Percentiles rank a stretch among this genome's conserved stretches.
Evolutionary conservation across 2,329 filamentous ascomycete species (phyloP).

Genomic region (Phaeosphaeriaceae sp.): DNA sequence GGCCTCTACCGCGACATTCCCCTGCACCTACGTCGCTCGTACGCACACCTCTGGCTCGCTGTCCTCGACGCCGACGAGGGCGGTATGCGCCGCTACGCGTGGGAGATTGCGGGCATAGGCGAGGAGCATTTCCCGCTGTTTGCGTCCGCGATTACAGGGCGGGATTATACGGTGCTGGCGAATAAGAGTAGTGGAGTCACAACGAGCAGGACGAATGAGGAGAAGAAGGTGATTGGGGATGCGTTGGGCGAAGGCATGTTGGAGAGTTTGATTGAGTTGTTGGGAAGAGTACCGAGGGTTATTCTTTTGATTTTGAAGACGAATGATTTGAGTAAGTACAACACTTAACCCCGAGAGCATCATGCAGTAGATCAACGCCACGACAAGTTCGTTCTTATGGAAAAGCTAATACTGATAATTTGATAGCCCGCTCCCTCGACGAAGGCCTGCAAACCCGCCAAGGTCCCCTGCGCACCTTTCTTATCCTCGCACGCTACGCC

Average conservation of each 20-base stretch:
- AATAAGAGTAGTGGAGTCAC: slow-evolving; percentile 57
- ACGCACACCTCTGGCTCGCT: slow-evolving; percentile 97
- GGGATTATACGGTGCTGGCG: slow-evolving; percentile 81
- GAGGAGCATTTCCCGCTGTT: slow-evolving; percentile 95
- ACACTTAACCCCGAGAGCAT: no score
- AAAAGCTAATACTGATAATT: no score
- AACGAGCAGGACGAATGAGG: slow-evolving; percentile 68
- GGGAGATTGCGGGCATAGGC: slow-evolving; percentile 85
- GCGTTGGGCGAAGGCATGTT: slow-evolving; percentile 88
- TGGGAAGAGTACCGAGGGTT: slow-evolving; percentile 87
- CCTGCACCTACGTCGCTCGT: slow-evolving; percentile 76
- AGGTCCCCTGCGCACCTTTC: slow-evolving; percentile 67
- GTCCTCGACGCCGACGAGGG: slow-evolving; percentile 88
- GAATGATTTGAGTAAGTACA: slow-evolving; percentile 78
- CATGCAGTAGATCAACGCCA: no score
- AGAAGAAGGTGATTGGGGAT: slow-evolving; percentile 85
- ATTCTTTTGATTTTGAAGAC: slow-evolving; percentile 97
- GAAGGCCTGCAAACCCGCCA: slow-evolving; percentile 81
- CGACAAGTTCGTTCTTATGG: no score
- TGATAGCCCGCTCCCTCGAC: slow-evolving; percentile 83
- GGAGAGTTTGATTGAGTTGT: slow-evolving; percentile 83
- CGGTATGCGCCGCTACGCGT: slow-evolving; percentile 85
- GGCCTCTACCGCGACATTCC: slow-evolving; percentile 95
- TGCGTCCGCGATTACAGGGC: slow-evolving; percentile 92
- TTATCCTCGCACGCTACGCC: slow-evolving; percentile 70